Base-by-base conservation (phyloP, 306 rosid genomes). In the Vachellia pachyceras region DNA sequence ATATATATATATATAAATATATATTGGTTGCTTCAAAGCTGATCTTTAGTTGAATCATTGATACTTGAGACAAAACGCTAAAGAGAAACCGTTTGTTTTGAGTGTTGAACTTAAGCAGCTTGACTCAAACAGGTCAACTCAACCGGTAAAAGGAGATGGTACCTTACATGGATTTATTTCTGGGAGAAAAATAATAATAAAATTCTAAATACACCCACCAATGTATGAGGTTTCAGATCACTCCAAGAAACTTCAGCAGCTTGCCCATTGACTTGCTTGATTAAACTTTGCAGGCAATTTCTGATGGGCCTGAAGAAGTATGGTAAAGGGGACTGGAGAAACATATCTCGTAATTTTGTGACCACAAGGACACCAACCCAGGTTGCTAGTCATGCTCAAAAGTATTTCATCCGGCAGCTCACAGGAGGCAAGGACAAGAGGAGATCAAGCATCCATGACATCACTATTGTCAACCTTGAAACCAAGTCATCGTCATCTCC, bases 311-410 rank as follows among this genome's bases (percentile, higher is more conserved):
- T 94, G 44, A 88, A 94, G 84, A 92, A 91, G 90, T 91, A 91
- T 80, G 98, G 98, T 42, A 94, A 94, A 84, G 98, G 98, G 20
- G 98, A 94, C 36, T 94, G 98, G 98, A 91, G 97, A 87, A 94
- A 90, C 78, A 94, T 94, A 55, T 91, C 98, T 13, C 81, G 88
- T 57, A 94, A 90, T 82, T 94, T 87, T 44, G 98, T 94, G 75
- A 92, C 92, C n/a, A 82, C 94, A 12, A 92, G 98, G 70, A 94
- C 98, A 10, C 97, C 98, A 0, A 94, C 98, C 14, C 98, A 94
- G 80, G 98, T 94, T 7, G 98, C 98, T 6, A 94, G 98, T 84
- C 98, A 94, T 86, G 98, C 98, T 78, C 98, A 94, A 69, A 94
- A 94, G 83, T 94, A 90, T 86, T 94, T 90, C 82, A 90, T 94